Conservation (phyloP, 768 basidiomycete species). For the Auriculariales sp. region DNA sequence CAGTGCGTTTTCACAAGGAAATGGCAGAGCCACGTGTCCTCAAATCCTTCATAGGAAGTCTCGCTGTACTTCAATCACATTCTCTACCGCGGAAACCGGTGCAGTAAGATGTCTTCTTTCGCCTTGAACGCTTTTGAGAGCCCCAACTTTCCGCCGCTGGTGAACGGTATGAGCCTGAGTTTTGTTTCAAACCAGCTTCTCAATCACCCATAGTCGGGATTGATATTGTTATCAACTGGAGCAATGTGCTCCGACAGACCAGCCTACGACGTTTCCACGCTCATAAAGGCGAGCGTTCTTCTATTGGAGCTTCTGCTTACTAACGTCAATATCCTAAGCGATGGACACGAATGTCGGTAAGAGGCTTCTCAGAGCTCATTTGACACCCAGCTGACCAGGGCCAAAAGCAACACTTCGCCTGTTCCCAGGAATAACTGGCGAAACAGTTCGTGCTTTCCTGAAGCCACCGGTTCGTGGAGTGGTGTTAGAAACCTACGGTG, state of each 20-base stretch:
- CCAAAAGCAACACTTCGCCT: constrained; percentile 58
- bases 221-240: constrained; percentile 83
- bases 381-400: too few species aligned
- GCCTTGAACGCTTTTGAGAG: constrained; percentile 75
- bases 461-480: constrained; percentile 63
- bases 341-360: constrained; percentile 76
- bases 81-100: constrained; percentile 74
- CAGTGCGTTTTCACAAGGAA: constrained; percentile 42
- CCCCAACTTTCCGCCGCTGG: constrained; percentile 70
- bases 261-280: constrained; percentile 63
- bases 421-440: constrained; percentile 73
- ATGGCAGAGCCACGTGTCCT: background rate
- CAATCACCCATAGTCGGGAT: constrained; percentile 52
- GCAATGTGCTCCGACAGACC: constrained; percentile 71
- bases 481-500: constrained; percentile 82
- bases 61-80: constrained; percentile 84
- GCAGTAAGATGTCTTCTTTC: constrained; percentile 68
- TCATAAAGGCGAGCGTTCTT: constrained; percentile 44
- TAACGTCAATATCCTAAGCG: constrained; percentile 24
- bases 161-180: constrained; percentile 42
- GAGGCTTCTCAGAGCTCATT: too few species aligned
- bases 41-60: constrained; percentile 31
- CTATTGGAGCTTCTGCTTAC: background rate
- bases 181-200: background rate
- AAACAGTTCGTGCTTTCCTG: constrained; percentile 64